phyloP scores from a whole-genome alignment of 805 yeast species.

The Diddensiella santjacobensis region DNA sequence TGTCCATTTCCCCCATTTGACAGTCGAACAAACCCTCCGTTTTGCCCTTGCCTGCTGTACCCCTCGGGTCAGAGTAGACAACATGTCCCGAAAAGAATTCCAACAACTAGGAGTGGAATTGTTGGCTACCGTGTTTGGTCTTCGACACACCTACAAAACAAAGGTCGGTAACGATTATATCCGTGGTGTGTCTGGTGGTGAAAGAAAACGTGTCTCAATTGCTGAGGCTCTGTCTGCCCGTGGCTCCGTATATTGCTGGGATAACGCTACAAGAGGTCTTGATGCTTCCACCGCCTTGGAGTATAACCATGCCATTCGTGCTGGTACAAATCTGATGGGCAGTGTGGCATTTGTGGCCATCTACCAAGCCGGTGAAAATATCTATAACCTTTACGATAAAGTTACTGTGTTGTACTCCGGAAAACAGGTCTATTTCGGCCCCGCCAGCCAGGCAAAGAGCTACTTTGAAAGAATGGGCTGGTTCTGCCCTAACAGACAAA shows the following conservation, averaged over 20 bases:
- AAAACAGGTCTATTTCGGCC: constrained; percentile 64
- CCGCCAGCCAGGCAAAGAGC: constrained; percentile 47
- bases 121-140: constrained; percentile 53
- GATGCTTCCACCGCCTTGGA: constrained; percentile 83
- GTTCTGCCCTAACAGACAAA: constrained; percentile 58
- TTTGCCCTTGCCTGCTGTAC: constrained; percentile 70
- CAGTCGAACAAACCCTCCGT: constrained; percentile 66
- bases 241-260: constrained; percentile 66
- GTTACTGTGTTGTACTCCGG: constrained; percentile 59
- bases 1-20: constrained; percentile 70
- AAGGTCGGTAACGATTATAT: constrained; percentile 60
- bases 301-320: constrained; percentile 62
- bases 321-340: constrained; percentile 51
- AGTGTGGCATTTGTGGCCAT: constrained; percentile 64
- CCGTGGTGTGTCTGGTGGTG: constrained; percentile 83
- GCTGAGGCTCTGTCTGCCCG: constrained; percentile 70
- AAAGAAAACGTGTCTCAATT: constrained; percentile 77
- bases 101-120: constrained; percentile 46
- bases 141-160: constrained; percentile 55
- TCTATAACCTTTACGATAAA: constrained; percentile 60
- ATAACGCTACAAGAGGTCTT: constrained; percentile 81
- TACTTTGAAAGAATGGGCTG: constrained; percentile 66
- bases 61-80: constrained; percentile 51
- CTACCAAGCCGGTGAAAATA: constrained; percentile 65
- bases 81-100: constrained; percentile 45